Evolutionary conservation across 352 stramenopile genomes (phyloP).

Genomic region (Pythium monospermum): DNA sequence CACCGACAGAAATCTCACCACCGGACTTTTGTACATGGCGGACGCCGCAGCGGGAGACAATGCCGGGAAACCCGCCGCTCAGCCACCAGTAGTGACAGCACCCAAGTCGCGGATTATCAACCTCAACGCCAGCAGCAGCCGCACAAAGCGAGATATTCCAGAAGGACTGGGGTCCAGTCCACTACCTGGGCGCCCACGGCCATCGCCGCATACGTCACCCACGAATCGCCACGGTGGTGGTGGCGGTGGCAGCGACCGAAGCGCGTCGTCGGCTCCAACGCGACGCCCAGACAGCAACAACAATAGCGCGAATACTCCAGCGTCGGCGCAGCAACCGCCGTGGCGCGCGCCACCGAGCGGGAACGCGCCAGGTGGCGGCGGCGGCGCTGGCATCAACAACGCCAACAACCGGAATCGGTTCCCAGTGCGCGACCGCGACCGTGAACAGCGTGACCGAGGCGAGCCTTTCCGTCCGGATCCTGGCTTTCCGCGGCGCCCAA

Average conservation of each 20-base stretch:
- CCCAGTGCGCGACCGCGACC: conserved; percentile 17
- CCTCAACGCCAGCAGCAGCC: conserved; percentile 25
- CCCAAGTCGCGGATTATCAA: conserved; percentile 39
- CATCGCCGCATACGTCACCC: neutral
- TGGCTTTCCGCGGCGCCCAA: conserved; percentile 31
- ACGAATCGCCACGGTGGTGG: conserved; percentile 2
- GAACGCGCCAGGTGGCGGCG: conserved; percentile 6
- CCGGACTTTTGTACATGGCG: conserved; percentile 9
- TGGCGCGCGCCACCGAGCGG: conserved; percentile 7
- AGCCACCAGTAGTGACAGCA: neutral
- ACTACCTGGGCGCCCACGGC: conserved; percentile 1
- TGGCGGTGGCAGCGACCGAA: neutral
- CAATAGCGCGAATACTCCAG: too few relatives aligned
- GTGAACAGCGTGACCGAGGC: conserved; percentile 19
- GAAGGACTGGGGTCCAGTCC: conserved; percentile 13
- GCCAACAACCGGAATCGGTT: conserved; percentile 7
- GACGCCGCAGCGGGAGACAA: conserved; percentile 13
- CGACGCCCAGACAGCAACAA: neutral
- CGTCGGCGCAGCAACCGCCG: neutral
- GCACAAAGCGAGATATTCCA: conserved; percentile 26
- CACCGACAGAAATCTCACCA: too few relatives aligned
- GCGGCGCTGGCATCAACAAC: conserved; percentile 7
- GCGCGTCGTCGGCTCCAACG: neutral
- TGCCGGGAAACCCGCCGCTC: conserved; percentile 5
- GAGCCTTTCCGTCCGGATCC: conserved; percentile 18